Evolutionary conservation across 768 basidiomycete genomes (phyloP), one percentile per base, ranked within the genome.

Genomic region (Grammothele lineata): DNA sequence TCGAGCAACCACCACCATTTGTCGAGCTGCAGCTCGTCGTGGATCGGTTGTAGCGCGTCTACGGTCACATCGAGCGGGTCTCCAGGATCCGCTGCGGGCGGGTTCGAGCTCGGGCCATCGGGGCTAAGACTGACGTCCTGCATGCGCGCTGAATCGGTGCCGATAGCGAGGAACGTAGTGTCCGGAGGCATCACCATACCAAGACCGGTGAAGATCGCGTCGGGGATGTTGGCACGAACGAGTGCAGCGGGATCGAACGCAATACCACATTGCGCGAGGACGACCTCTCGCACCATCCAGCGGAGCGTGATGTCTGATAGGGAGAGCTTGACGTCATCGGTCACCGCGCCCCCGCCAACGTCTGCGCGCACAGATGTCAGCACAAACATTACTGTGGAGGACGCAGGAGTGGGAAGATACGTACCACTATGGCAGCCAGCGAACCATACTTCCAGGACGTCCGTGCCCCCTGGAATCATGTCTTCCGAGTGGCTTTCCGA

Each of bases 371-470:
- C 27, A 30, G 27, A 14, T 7, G 27, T 30, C 7, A 14, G 1
- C 1, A 26, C 44, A 18, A 34, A 19, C 19, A 1, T 33, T 14
- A 8, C n/a, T 23, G 12, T 18, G 30, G 35, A 36, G 14, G 15
- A 22, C 3, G 38, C 19, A 15, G 36, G 27, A 7, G 14, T 14
- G 14, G 14, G 8, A 17, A 0, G 14, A 24, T 12, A 18, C 34
- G 26, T 38, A 87, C 87, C 87, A 35, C 66, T 60, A 56, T 90
- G 88, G 51, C 80, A 78, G 2, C 88, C 88, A 5, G 78, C 56
- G 56, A 92, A 92, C 87, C 87, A 92, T 3, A 90, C 86, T 60
- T 92, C 88, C 11, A 81, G 60, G 12, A 87, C 79, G 27, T 19
- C 38, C 21, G 44, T 43, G 34, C 9, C 39, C 22, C 38, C 21